A percentile compares a stretch with the other conserved stretches of the same genome.
These are phyloP conservation scores for Pythium guiyangense DNA, from an alignment of 352 stramenopile genomes.

Conservation along the genomic window DNA sequence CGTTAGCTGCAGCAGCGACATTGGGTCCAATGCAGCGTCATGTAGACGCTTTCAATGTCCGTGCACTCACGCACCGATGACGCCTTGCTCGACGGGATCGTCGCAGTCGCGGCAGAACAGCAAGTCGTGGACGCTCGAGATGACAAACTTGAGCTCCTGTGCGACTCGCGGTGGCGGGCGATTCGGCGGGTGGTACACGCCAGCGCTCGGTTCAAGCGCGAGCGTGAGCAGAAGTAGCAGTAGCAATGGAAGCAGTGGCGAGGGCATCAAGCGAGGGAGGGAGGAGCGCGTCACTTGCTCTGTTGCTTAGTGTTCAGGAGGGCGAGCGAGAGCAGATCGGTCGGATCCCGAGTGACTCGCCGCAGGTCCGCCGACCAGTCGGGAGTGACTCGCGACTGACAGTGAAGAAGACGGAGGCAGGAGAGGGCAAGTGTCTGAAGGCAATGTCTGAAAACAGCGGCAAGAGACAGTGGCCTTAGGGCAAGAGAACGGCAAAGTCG, in stretches of 20 bases:
- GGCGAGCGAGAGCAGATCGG: neutral
- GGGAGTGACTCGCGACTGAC: too few species aligned
- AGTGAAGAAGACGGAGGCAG: too few species aligned
- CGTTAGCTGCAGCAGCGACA: too few species aligned
- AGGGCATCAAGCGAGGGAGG: neutral
- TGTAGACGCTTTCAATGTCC: too few species aligned
- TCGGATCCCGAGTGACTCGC: too few species aligned
- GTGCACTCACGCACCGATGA: conserved; percentile 9
- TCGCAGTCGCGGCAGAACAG: conserved; percentile 22
- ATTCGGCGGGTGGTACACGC: neutral
- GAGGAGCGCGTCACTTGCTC: neutral
- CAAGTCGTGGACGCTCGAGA: conserved; percentile 18
- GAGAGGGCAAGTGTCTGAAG: too few species aligned
- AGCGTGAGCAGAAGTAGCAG: neutral
- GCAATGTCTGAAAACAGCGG: too few species aligned
- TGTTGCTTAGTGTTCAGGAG: neutral
- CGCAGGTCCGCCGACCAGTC: too few species aligned
- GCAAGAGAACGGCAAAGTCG: too few species aligned
- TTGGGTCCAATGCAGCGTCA: too few species aligned
- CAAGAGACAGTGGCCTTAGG: too few species aligned
- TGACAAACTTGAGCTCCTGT: conserved; percentile 8
- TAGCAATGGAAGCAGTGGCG: neutral
- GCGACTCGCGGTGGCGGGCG: neutral
- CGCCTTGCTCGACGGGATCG: conserved; percentile 18
- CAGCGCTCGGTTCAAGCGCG: neutral